Conservation (phyloP, 257 asterid species). For the Przewalskia tangutica region DNA sequence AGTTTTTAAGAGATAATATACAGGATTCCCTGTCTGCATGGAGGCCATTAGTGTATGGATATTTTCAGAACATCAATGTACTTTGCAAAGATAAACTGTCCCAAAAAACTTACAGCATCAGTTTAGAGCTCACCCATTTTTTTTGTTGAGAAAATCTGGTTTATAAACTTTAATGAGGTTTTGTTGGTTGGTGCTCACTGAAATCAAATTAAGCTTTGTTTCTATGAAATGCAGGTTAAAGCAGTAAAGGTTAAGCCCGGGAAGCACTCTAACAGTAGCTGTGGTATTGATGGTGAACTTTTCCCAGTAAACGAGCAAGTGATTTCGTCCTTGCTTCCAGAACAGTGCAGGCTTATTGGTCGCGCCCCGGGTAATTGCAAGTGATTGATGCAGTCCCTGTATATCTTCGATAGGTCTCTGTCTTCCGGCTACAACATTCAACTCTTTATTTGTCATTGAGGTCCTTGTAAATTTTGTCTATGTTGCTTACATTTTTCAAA, state of each 20-base stretch:
- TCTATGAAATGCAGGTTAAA: conserved; percentile 59
- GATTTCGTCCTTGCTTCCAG: conserved; percentile 73
- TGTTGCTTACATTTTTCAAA: conserved; percentile 8
- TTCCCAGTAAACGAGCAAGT: conserved; percentile 81
- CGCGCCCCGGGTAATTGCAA: conserved; percentile 39
- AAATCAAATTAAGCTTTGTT: conserved; percentile 4
- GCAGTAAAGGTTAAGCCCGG: conserved; percentile 87
- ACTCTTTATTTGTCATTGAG: neutral
- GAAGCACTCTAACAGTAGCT: conserved; percentile 69
- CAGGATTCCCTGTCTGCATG: neutral
- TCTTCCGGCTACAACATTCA: neutral
- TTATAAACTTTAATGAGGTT: neutral
- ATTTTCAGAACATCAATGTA: neutral
- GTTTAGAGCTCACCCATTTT: neutral
- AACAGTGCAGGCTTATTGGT: conserved; percentile 94
- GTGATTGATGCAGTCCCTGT: conserved; percentile 16
- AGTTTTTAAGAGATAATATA: neutral
- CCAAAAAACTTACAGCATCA: neutral
- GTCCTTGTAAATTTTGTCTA: conserved; percentile 28
- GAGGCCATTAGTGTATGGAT: neutral
- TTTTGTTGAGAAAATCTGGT: neutral
- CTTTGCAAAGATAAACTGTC: neutral
- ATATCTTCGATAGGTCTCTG: neutral
- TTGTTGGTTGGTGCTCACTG: neutral
- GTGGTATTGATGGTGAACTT: conserved; percentile 97